A percentile compares a stretch with the other conserved stretches of the same genome.
Conservation (phyloP, 2,329 filamentous ascomycete genomes). For the Incumbomyces delicatus region DNA sequence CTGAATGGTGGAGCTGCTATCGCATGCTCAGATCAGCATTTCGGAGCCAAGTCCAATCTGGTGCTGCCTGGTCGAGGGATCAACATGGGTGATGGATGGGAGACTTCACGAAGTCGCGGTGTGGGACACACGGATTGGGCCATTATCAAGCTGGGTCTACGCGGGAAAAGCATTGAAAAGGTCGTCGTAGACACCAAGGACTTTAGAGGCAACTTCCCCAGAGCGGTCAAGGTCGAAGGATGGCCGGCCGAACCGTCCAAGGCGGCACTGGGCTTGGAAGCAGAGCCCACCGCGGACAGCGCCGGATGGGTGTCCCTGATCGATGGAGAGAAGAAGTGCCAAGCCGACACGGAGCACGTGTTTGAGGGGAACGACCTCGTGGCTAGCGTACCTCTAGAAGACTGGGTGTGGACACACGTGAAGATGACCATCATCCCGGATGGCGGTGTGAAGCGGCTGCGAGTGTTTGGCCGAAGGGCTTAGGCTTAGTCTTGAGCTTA, state of each 20-base stretch:
- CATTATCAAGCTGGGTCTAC: conserved; percentile 30
- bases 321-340: conserved; percentile 28
- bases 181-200: conserved; percentile 37
- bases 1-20: conserved; percentile 32
- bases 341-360: conserved; percentile 33
- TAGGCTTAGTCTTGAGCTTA: conserved; percentile 10
- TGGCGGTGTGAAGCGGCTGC: conserved; percentile 80
- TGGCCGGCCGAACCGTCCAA: conserved; percentile 19
- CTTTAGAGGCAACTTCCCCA: conserved; percentile 36
- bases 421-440: conserved; percentile 92
- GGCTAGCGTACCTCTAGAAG: conserved; percentile 56
- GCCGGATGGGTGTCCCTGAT: conserved; percentile 30
- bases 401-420: conserved; percentile 64
- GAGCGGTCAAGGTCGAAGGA: conserved; percentile 31
- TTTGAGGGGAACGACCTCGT: conserved; percentile 29
- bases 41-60: conserved; percentile 31
- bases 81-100: conserved; percentile 38
- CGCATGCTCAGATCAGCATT: conserved; percentile 33
- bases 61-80: conserved; percentile 34
- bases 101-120: conserved; percentile 31
- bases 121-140: conserved; percentile 35
- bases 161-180: conserved; percentile 27
- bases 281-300: conserved; percentile 27
- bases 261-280: conserved; percentile 17
- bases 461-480: conserved; percentile 59